A percentile compares a stretch with the other conserved stretches of the same genome.
Evolutionary conservation across 495 filamentous ascomycete genomes (phyloP).

Genomic region (Tuber aestivum): DNA sequence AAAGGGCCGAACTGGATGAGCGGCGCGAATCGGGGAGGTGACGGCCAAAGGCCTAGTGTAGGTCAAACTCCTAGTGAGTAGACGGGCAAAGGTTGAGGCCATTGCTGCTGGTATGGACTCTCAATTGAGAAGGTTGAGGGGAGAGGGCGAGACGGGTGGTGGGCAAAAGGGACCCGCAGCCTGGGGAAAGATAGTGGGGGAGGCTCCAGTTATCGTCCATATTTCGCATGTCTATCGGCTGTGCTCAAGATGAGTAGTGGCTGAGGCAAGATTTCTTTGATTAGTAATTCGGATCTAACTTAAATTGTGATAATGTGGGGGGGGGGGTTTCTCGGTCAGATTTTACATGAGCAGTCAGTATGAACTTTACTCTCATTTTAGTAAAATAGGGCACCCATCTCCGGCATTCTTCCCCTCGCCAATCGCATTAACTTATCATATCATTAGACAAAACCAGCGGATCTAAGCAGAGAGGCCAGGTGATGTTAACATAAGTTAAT

Average conservation of each 20-base stretch:
- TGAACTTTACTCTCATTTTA: background rate
- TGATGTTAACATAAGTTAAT: too few species aligned
- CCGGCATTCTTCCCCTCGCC: too few species aligned
- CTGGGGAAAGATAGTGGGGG: constrained; percentile 14
- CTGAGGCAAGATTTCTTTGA: background rate
- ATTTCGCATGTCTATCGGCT: constrained; percentile 14
- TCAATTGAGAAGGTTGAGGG: constrained; percentile 29
- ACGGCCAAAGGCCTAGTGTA: constrained; percentile 42
- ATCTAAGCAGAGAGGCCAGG: too few species aligned
- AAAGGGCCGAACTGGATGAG: constrained; percentile 21
- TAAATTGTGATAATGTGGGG: too few species aligned
- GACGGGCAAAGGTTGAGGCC: constrained; percentile 61
- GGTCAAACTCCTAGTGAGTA: constrained; percentile 61
- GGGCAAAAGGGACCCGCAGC: constrained; percentile 9
- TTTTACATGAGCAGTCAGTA: background rate
- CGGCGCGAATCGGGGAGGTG: constrained; percentile 16
- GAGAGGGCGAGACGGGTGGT: constrained; percentile 21
- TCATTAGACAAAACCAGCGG: background rate
- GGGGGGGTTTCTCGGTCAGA: too few species aligned
- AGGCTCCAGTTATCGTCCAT: constrained; percentile 21
- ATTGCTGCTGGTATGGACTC: constrained; percentile 47
- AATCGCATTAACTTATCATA: too few species aligned
- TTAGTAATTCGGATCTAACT: background rate
- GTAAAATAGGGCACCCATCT: background rate
- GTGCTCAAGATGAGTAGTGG: background rate